A percentile compares a stretch with the other conserved stretches of the same genome.
Evolutionary conservation across 345 rosid genomes (phyloP).

Genomic region (Aquilaria malaccensis): DNA sequence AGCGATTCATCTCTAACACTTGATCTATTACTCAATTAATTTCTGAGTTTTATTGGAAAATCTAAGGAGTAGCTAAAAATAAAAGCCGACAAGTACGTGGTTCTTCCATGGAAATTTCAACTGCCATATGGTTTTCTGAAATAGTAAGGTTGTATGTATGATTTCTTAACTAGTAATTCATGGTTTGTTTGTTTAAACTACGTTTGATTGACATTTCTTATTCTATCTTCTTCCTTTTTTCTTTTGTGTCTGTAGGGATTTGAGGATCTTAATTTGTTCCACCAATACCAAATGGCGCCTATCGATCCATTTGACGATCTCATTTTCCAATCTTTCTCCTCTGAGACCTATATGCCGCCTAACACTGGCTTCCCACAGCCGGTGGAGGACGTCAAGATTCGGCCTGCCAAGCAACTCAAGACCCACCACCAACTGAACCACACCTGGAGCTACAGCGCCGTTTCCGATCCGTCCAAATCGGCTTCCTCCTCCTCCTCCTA

Average conservation of each 20-base stretch:
- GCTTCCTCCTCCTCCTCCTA: conserved; percentile 29
- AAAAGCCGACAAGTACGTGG: neutral
- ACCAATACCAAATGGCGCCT: conserved; percentile 18
- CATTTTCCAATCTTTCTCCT: conserved; percentile 19
- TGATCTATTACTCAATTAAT: too few relatives aligned
- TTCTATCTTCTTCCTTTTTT: too few relatives aligned
- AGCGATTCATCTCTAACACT: too few relatives aligned
- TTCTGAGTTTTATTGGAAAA: too few relatives aligned
- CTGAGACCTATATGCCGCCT: conserved; percentile 11
- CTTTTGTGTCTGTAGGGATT: conserved; percentile 13
- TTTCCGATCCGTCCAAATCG: conserved; percentile 13
- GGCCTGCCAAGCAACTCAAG: conserved; percentile 31
- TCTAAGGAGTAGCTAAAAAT: too few relatives aligned
- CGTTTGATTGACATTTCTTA: too few relatives aligned
- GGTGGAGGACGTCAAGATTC: conserved; percentile 4
- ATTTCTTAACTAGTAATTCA: too few relatives aligned
- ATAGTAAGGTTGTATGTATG: conserved; percentile 9
- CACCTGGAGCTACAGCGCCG: conserved; percentile 25
- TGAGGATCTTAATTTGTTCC: conserved; percentile 21
- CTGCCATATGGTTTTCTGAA: conserved; percentile 30
- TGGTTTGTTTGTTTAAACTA: too few relatives aligned
- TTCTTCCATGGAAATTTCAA: conserved; percentile 20
- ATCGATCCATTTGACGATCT: conserved; percentile 23
- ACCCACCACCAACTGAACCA: neutral
- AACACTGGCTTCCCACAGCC: conserved; percentile 3